Evolutionary conservation across 129 eudicot species (phyloP).

Genomic region (Pittosporum tobira): DNA sequence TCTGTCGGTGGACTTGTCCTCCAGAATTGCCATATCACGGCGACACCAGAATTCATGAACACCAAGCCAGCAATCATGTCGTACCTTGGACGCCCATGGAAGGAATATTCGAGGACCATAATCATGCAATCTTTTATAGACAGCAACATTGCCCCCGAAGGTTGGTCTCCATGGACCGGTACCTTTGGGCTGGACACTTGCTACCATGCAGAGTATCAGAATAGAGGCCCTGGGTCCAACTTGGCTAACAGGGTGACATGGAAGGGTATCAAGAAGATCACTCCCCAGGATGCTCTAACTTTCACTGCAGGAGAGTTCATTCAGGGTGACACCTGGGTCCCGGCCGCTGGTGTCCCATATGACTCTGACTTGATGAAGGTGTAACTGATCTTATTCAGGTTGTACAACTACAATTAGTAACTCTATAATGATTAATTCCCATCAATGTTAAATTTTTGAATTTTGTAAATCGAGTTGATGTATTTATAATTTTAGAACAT

Average conservation of each 20-base stretch:
- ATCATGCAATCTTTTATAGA: constrained; percentile 34
- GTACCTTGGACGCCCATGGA: too few relatives aligned
- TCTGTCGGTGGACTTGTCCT: constrained; percentile 21
- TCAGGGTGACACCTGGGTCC: constrained; percentile 28
- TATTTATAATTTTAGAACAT: too few relatives aligned
- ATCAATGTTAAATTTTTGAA: too few relatives aligned
- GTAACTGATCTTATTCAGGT: too few relatives aligned
- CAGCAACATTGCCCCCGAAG: constrained; percentile 22
- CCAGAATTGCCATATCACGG: constrained; percentile 29
- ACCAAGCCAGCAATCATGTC: constrained; percentile 10
- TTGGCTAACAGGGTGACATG: too few relatives aligned
- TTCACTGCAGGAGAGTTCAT: constrained; percentile 25
- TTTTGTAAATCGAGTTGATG: too few relatives aligned
- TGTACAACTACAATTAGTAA: too few relatives aligned
- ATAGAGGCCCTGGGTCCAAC: too few relatives aligned
- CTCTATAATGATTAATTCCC: too few relatives aligned
- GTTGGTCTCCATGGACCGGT: too few relatives aligned
- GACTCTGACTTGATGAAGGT: constrained; percentile 26
- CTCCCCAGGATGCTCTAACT: constrained; percentile 12
- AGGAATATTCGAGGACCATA: too few relatives aligned
- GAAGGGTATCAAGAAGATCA: constrained; percentile 23
- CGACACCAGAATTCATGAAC: constrained; percentile 6
- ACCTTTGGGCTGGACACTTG: constrained; percentile 16
- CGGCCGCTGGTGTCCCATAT: constrained; percentile 23
- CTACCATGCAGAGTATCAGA: constrained; percentile 26